A percentile compares a stretch with the other conserved stretches of the same genome.
Evolutionary conservation across 495 filamentous ascomycete species (phyloP).

Genomic region (Eremomyces bilateralis): DNA sequence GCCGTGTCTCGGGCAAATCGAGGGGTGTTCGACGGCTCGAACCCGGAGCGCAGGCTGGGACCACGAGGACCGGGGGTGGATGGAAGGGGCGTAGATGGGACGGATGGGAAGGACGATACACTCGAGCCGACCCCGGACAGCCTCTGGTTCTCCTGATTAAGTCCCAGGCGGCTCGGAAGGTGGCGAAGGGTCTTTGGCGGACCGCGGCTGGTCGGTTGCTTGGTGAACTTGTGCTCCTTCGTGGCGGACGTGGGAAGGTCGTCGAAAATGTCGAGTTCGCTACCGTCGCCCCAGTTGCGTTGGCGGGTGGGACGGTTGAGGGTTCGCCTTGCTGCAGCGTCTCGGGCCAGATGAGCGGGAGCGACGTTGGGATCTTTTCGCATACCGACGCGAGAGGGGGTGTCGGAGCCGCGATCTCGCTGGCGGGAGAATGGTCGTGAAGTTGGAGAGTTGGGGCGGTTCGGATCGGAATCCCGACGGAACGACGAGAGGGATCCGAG

Average conservation of each 20-base stretch:
- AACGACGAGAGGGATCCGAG: conserved; percentile 36
- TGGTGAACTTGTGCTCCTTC: conserved; percentile 60
- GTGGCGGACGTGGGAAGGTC: conserved; percentile 77
- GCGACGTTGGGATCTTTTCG: conserved; percentile 18
- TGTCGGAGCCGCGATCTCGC: conserved; percentile 18
- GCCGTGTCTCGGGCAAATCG: conserved; percentile 88
- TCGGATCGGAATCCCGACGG: conserved; percentile 48
- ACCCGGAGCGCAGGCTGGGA: too few species aligned
- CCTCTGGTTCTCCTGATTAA: conserved; percentile 15
- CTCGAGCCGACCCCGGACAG: too few species aligned
- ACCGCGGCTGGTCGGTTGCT: conserved; percentile 51
- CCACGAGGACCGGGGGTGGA: conserved; percentile 33
- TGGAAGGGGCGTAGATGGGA: conserved; percentile 25
- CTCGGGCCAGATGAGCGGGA: background rate
- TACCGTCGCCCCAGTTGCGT: conserved; percentile 76
- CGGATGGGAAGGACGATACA: too few species aligned
- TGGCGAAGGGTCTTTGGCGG: conserved; percentile 34
- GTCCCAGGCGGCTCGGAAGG: background rate
- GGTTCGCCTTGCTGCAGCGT: too few species aligned
- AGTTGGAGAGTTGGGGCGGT: conserved; percentile 29
- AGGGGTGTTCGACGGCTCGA: conserved; percentile 37
- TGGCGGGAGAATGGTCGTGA: conserved; percentile 26
- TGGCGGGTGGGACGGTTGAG: conserved; percentile 11
- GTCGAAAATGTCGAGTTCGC: conserved; percentile 79
- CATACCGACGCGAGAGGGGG: conserved; percentile 16